A percentile compares a stretch with the other conserved stretches of the same genome.
phyloP scores from a whole-genome alignment of 345 rosid species.

The Aquilaria yunnanensis region DNA sequence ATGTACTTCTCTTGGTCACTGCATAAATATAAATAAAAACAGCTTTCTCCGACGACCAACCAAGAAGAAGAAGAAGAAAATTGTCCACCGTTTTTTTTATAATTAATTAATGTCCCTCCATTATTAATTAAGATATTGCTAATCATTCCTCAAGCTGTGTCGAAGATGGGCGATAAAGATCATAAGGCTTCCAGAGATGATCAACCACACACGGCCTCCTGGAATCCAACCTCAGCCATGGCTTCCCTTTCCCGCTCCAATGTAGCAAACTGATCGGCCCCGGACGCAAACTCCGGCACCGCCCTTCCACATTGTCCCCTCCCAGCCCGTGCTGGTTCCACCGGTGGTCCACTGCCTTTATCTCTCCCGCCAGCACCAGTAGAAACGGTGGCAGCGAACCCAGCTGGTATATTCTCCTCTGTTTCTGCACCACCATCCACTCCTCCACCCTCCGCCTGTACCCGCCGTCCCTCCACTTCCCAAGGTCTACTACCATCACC shows the following conservation, averaged over 20 bases:
- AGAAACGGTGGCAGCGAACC: conserved; percentile 52
- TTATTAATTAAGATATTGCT: too few species aligned
- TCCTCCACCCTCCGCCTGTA: conserved; percentile 41
- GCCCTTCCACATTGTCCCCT: conserved; percentile 43
- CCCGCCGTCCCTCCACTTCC: conserved; percentile 40
- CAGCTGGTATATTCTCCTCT: conserved; percentile 43
- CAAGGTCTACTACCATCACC: conserved; percentile 45
- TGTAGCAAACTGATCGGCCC: conserved; percentile 53
- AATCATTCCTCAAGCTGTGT: too few species aligned
- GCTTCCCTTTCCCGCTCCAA: conserved; percentile 62
- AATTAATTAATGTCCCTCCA: too few species aligned
- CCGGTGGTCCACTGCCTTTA: conserved; percentile 42
- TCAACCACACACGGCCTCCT: conserved; percentile 46
- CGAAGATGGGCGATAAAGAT: conserved; percentile 31
- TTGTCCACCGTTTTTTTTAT: too few species aligned
- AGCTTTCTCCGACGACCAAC: too few species aligned
- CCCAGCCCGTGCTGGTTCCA: conserved; percentile 60
- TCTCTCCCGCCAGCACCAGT: conserved; percentile 48
- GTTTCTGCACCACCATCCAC: conserved; percentile 52
- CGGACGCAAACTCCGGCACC: conserved; percentile 41
- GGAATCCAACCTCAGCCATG: conserved; percentile 48
- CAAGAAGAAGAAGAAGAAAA: too few species aligned
- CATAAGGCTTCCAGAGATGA: conserved; percentile 50
- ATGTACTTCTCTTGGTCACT: too few species aligned
- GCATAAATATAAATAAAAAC: too few species aligned